Conservation (phyloP, 2,329 filamentous ascomycete species). For the Tolypocladium ovalisporum region DNA sequence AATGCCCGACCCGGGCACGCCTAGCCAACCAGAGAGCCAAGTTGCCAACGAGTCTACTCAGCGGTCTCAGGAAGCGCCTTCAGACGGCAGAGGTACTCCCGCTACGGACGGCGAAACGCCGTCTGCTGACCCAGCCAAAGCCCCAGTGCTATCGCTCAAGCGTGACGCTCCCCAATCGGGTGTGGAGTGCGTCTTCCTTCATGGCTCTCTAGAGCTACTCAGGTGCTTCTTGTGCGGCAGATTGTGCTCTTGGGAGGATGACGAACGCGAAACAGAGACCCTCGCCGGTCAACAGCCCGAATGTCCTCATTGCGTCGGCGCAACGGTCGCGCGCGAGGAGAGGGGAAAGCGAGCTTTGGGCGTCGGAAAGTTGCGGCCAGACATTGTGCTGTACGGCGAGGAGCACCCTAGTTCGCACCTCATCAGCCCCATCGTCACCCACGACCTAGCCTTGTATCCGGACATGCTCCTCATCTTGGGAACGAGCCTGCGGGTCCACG, state of each 20-base stretch:
- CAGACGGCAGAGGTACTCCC: not conserved
- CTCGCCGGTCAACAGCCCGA: constrained; percentile 55
- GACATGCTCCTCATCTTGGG: constrained; percentile 61
- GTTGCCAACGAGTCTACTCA: constrained; percentile 2
- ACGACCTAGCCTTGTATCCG: constrained; percentile 53
- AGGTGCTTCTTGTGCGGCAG: constrained; percentile 53
- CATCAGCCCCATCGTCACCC: constrained; percentile 57
- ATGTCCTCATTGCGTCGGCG: constrained; percentile 54
- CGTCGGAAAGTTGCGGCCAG: constrained; percentile 57
- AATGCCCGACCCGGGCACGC: constrained; percentile 5
- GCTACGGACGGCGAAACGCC: constrained; percentile 8
- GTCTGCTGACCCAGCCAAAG: constrained; percentile 9
- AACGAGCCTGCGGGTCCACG: constrained; percentile 60
- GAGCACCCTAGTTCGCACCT: constrained; percentile 59
- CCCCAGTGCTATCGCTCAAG: constrained; percentile 4
- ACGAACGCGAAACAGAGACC: constrained; percentile 41
- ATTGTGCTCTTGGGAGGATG: constrained; percentile 49
- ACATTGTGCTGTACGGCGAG: constrained; percentile 66
- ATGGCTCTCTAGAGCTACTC: constrained; percentile 55
- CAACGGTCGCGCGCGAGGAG: constrained; percentile 51
- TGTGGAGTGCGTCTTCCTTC: constrained; percentile 58
- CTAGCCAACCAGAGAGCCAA: constrained; percentile 3
- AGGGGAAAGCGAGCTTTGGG: constrained; percentile 56
- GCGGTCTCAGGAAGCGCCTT: constrained; percentile 1
- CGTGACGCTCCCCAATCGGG: constrained; percentile 26